phyloP scores from a whole-genome alignment of 495 filamentous ascomycete genomes.

The Daldinia grandis region DNA sequence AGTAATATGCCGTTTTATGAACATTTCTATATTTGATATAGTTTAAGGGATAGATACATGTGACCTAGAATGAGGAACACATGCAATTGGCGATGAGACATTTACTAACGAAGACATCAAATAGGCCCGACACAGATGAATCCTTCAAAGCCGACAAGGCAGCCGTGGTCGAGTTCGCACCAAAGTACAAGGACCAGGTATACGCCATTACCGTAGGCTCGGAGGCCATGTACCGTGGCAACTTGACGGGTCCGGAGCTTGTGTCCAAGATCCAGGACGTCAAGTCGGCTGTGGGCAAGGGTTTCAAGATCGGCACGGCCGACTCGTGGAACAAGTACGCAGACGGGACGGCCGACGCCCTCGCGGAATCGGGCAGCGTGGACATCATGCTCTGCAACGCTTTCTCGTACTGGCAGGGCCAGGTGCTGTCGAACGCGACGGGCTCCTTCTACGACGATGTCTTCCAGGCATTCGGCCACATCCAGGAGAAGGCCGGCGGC shows the following conservation, averaged over 20 bases:
- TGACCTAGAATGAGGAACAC: background rate
- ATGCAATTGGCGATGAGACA: background rate
- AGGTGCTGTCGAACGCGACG: slow-evolving; percentile 67
- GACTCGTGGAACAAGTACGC: slow-evolving; percentile 85
- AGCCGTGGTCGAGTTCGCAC: slow-evolving; percentile 61
- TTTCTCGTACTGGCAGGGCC: slow-evolving; percentile 87
- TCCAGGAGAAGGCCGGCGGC: slow-evolving; percentile 67
- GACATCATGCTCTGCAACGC: slow-evolving; percentile 80
- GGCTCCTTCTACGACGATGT: slow-evolving; percentile 80
- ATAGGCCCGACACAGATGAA: slow-evolving; percentile 72
- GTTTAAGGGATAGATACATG: background rate
- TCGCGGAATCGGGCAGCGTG: slow-evolving; percentile 63
- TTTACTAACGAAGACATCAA: slow-evolving; percentile 2
- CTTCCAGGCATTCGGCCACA: slow-evolving; percentile 71
- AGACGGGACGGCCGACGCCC: slow-evolving; percentile 75
- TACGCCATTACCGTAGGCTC: slow-evolving; percentile 82
- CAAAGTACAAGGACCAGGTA: slow-evolving; percentile 64
- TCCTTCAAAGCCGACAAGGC: slow-evolving; percentile 70
- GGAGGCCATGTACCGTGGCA: slow-evolving; percentile 78
- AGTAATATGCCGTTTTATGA: slow-evolving; percentile 15
- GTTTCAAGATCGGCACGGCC: slow-evolving; percentile 74
- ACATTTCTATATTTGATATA: background rate
- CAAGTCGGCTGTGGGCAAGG: slow-evolving; percentile 57
- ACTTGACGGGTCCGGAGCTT: slow-evolving; percentile 70
- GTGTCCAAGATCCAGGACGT: slow-evolving; percentile 69